phyloP scores from a whole-genome alignment of 129 eudicot species.

The Centella asiatica region DNA sequence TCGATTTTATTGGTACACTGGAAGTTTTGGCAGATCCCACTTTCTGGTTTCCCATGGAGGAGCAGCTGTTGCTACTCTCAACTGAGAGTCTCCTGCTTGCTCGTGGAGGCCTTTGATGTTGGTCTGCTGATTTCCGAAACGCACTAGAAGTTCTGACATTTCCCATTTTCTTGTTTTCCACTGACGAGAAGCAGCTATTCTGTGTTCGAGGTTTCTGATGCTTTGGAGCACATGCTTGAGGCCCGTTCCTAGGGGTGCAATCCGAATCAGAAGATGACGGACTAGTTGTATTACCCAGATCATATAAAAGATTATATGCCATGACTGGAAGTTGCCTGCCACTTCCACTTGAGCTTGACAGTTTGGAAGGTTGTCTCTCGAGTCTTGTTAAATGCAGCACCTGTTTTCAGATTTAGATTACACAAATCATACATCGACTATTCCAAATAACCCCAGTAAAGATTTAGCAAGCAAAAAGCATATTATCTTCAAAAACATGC shows the following conservation, averaged over 20 bases:
- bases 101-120: constrained; percentile 12
- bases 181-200: constrained; percentile 5
- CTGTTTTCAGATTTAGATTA: constrained; percentile 23
- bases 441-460: neutral
- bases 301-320: constrained; percentile 69
- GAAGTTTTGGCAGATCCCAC: neutral
- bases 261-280: constrained; percentile 87
- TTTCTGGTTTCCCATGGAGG: neutral
- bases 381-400: constrained; percentile 54
- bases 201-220: constrained; percentile 1
- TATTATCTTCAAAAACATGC: neutral
- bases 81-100: neutral
- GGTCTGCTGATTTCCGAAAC: constrained; percentile 12
- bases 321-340: constrained; percentile 43
- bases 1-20: neutral
- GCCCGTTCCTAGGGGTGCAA: constrained; percentile 20
- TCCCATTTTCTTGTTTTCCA: constrained; percentile 18
- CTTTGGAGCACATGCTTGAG: constrained; percentile 7
- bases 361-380: constrained; percentile 51
- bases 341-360: constrained; percentile 19
- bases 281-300: constrained; percentile 75
- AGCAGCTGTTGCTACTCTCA: constrained; percentile 4
- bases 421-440: neutral
- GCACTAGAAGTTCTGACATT: constrained; percentile 2
- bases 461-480: too few species aligned